Evolutionary conservation across 2,329 filamentous ascomycete species (phyloP).

Genomic region (Davidsoniella neocaledoniae): DNA sequence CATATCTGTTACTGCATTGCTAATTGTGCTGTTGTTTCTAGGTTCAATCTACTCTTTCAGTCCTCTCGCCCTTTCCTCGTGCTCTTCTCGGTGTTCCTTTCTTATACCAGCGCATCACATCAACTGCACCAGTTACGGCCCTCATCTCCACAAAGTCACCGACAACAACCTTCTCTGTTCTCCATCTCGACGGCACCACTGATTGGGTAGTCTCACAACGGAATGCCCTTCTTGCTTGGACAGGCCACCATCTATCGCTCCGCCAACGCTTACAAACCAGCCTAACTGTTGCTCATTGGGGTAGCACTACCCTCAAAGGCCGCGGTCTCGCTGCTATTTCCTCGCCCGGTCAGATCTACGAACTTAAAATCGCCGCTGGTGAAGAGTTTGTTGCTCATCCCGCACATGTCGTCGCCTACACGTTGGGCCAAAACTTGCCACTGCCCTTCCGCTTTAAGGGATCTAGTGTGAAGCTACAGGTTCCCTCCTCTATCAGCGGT

Average conservation of each 20-base stretch:
- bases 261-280: slow-evolving; percentile 58
- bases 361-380: slow-evolving; percentile 60
- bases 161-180: slow-evolving; percentile 68
- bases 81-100: slow-evolving; percentile 77
- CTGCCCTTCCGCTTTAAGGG: slow-evolving; percentile 72
- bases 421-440: slow-evolving; percentile 55
- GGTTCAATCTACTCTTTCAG: slow-evolving; percentile 75
- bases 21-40: slow-evolving; percentile 20
- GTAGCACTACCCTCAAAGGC: slow-evolving; percentile 74
- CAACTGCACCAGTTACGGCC: slow-evolving; percentile 73
- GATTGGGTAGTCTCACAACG: slow-evolving; percentile 91
- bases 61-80: slow-evolving; percentile 70
- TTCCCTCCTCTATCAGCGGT: slow-evolving; percentile 48
- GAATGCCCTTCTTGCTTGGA: slow-evolving; percentile 87
- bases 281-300: slow-evolving; percentile 76
- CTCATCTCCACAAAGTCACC: slow-evolving; percentile 78
- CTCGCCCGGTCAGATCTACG: slow-evolving; percentile 78
- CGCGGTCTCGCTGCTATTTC: slow-evolving; percentile 72
- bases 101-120: slow-evolving; percentile 80
- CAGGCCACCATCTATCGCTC: slow-evolving; percentile 66
- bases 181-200: slow-evolving; percentile 81
- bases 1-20: neutral
- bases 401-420: slow-evolving; percentile 82
- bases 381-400: slow-evolving; percentile 89
- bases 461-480: slow-evolving; percentile 56